These are phyloP conservation scores for Candida easanensis DNA, from an alignment of 805 yeast genomes.

Conservation along the genomic window DNA sequence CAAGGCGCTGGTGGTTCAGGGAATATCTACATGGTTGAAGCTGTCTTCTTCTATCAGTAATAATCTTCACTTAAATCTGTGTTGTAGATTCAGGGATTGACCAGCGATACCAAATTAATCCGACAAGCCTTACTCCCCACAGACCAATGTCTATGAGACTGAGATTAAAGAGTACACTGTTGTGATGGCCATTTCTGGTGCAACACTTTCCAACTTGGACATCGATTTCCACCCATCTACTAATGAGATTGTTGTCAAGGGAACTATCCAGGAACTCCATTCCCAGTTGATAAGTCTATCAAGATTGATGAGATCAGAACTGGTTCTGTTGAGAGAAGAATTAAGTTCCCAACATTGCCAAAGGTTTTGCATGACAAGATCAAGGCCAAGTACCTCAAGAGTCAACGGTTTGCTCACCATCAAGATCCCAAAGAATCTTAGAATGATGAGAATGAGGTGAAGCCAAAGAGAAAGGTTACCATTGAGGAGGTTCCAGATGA, in stretches of 20 bases:
- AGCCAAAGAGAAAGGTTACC: conserved; percentile 42
- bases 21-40: no score
- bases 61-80: no score
- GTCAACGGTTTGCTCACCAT: conserved; percentile 54
- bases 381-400: conserved; percentile 50
- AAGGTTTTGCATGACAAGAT: conserved; percentile 51
- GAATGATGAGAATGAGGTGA: conserved; percentile 31
- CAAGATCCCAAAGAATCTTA: conserved; percentile 52
- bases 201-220: conserved; percentile 47
- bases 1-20: no score
- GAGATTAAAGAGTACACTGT: conserved; percentile 43
- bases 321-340: conserved; percentile 55
- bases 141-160: conserved; percentile 54
- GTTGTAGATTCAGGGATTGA: no score
- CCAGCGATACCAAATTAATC: no score
- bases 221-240: conserved; percentile 59
- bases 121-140: conserved; percentile 61
- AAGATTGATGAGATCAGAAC: conserved; percentile 53
- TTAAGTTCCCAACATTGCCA: conserved; percentile 54
- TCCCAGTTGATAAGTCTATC: conserved; percentile 27
- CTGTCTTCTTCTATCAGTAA: no score
- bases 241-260: conserved; percentile 51
- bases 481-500: conserved; percentile 50
- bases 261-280: conserved; percentile 34
- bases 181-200: conserved; percentile 58